These are phyloP conservation scores for Metschnikowia similis DNA, from an alignment of 805 yeast genomes.

Conservation along the genomic window DNA sequence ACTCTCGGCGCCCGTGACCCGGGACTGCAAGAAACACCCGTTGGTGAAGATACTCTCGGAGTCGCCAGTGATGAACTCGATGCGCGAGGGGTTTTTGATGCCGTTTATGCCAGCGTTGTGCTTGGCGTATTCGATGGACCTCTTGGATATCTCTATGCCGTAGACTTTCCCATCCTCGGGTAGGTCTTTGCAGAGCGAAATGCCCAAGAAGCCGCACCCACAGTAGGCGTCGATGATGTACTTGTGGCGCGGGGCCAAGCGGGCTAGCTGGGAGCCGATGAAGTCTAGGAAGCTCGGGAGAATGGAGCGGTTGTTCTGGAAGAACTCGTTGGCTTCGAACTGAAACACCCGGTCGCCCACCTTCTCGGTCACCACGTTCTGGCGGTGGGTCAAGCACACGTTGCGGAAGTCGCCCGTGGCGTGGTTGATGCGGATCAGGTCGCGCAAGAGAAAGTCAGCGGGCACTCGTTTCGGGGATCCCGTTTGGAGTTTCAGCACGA, in stretches of 20 bases:
- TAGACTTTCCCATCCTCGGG: slow-evolving; percentile 31
- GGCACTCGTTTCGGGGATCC: slow-evolving; percentile 3
- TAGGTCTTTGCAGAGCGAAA: slow-evolving; percentile 27
- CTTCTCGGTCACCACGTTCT: slow-evolving; percentile 30
- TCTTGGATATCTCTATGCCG: slow-evolving; percentile 38
- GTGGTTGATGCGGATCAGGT: slow-evolving; percentile 26
- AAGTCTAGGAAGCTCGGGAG: slow-evolving; percentile 33
- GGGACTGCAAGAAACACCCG: slow-evolving; percentile 20
- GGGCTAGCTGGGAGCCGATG: slow-evolving; percentile 17
- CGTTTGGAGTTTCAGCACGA: slow-evolving; percentile 6
- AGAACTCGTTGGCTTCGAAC: slow-evolving; percentile 37
- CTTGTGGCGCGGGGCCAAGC: slow-evolving; percentile 15
- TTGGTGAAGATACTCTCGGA: slow-evolving; percentile 34
- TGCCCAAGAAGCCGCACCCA: slow-evolving; percentile 45
- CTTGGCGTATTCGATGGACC: slow-evolving; percentile 32
- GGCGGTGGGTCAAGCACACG: slow-evolving; percentile 24
- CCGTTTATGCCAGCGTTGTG: slow-evolving; percentile 39
- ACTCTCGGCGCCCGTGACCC: slow-evolving; percentile 28
- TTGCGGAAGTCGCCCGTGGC: slow-evolving; percentile 26
- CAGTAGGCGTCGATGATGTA: slow-evolving; percentile 42
- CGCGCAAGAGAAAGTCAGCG: slow-evolving; percentile 28
- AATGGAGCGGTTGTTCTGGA: slow-evolving; percentile 43
- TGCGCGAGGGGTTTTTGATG: slow-evolving; percentile 22
- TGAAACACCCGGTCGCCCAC: slow-evolving; percentile 35
- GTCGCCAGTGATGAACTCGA: slow-evolving; percentile 34